Evolutionary conservation across 768 basidiomycete genomes (phyloP).

Genomic region (Auricularia cornea): DNA sequence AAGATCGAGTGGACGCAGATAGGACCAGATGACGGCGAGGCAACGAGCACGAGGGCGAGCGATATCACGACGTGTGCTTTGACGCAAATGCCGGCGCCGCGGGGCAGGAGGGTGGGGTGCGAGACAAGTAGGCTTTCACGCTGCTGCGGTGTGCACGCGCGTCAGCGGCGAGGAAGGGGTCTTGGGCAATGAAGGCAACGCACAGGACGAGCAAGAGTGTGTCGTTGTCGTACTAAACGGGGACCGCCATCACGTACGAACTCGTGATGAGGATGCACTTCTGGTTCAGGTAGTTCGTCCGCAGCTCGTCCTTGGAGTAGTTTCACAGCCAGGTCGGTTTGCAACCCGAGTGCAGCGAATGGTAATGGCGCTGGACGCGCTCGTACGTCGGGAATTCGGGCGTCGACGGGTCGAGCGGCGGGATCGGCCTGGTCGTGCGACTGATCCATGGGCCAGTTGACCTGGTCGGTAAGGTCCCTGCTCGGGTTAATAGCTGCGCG

Average conservation of each 20-base stretch:
- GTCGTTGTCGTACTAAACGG: conserved; percentile 91
- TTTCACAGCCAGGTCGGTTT: conserved; percentile 99
- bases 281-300: conserved; percentile 86
- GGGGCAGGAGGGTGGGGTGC: too few species aligned
- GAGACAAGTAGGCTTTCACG: conserved; percentile 55
- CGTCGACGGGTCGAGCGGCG: conserved; percentile 85
- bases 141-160: conserved; percentile 97
- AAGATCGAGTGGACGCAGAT: too few species aligned
- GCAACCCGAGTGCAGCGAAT: conserved; percentile 86
- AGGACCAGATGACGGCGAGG: too few species aligned
- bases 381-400: conserved; percentile 82
- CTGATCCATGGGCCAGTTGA: conserved; percentile 87
- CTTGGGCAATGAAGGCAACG: too few species aligned
- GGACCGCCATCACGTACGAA: conserved; percentile 90
- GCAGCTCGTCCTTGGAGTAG: conserved; percentile 92
- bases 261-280: conserved; percentile 96
- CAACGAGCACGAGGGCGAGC: too few species aligned
- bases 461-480: conserved; percentile 90
- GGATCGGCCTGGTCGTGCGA: conserved; percentile 70
- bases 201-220: conserved; percentile 71
- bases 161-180: conserved; percentile 63
- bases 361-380: conserved; percentile 88
- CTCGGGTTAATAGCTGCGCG: conserved; percentile 93
- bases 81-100: too few species aligned
- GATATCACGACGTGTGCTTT: too few species aligned